These are phyloP conservation scores for Lecanoromycetidae sp. DNA, from an alignment of 2,329 filamentous ascomycete genomes.

Conservation along the genomic window DNA sequence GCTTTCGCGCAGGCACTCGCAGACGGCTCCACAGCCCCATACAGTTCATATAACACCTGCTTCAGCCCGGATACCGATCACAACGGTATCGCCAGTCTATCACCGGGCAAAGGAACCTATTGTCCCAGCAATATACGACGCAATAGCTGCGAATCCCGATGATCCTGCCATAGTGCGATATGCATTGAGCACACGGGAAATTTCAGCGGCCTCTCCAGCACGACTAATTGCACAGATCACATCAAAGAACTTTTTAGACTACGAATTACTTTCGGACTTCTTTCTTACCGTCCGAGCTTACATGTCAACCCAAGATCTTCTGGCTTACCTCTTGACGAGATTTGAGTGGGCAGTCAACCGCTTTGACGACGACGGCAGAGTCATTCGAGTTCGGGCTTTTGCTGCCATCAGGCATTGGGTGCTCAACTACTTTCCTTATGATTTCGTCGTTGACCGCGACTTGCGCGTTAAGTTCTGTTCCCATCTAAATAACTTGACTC, in stretches of 20 bases:
- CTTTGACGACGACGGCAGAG: conserved; percentile 71
- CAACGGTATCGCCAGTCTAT: conserved; percentile 39
- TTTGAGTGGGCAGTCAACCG: conserved; percentile 75
- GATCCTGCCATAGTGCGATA: conserved; percentile 74
- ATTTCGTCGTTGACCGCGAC: conserved; percentile 67
- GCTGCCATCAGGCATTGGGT: conserved; percentile 96
- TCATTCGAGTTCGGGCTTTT: conserved; percentile 92
- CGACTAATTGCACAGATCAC: conserved; percentile 93
- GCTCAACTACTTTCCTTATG: conserved; percentile 91
- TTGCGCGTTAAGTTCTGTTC: conserved; percentile 69
- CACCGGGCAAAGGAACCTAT: conserved; percentile 51
- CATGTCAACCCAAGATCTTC: conserved; percentile 60
- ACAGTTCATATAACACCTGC: conserved; percentile 16
- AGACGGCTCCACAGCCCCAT: conserved; percentile 20
- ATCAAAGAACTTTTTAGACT: conserved; percentile 88
- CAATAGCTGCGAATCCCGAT: conserved; percentile 69
- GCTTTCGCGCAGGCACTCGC: conserved; percentile 13
- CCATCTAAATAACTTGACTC: conserved; percentile 56
- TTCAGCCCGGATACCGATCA: conserved; percentile 15
- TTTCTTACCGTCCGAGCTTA: conserved; percentile 92
- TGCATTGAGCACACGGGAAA: conserved; percentile 55
- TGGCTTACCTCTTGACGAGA: conserved; percentile 73
- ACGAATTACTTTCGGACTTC: conserved; percentile 93
- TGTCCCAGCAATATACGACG: conserved; percentile 58
- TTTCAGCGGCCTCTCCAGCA: conserved; percentile 79